phyloP scores from a whole-genome alignment of 495 filamentous ascomycete species.

The Xylaria castorea region DNA sequence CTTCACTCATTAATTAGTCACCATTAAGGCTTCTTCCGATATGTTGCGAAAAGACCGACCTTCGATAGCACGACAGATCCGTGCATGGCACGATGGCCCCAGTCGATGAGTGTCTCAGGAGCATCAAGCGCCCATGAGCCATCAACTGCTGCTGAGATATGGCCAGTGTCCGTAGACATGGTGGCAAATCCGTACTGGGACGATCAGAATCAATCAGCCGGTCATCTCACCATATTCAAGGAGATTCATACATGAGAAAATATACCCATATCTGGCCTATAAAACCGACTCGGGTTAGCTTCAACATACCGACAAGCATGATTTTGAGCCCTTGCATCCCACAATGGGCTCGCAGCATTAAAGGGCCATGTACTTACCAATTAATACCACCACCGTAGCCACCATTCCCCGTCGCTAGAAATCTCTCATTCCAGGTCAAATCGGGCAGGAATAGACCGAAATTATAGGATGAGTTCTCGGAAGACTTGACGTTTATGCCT shows the following conservation, averaged over 20 bases:
- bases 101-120: conserved; percentile 50
- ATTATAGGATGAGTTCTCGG: conserved; percentile 51
- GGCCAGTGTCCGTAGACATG: conserved; percentile 63
- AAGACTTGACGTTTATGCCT: conserved; percentile 52
- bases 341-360: not conserved
- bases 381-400: conserved; percentile 61
- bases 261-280: conserved; percentile 36
- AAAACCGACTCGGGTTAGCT: not conserved
- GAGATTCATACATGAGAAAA: conserved; percentile 30
- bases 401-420: conserved; percentile 63
- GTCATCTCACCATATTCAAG: too few relatives aligned
- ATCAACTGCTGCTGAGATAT: conserved; percentile 48
- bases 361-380: conserved; percentile 31
- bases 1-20: conserved; percentile 20
- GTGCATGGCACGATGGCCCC: conserved; percentile 61
- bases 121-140: conserved; percentile 56
- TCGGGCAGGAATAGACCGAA: conserved; percentile 59
- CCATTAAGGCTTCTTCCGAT: too few relatives aligned
- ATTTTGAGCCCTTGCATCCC: not conserved
- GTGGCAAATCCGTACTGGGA: conserved; percentile 58
- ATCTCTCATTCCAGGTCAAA: conserved; percentile 55
- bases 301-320: not conserved
- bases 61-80: conserved; percentile 55
- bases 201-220: not conserved
- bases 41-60: conserved; percentile 8